Evolutionary conservation across 306 rosid species (phyloP).

Genomic region (Morella rubra): DNA sequence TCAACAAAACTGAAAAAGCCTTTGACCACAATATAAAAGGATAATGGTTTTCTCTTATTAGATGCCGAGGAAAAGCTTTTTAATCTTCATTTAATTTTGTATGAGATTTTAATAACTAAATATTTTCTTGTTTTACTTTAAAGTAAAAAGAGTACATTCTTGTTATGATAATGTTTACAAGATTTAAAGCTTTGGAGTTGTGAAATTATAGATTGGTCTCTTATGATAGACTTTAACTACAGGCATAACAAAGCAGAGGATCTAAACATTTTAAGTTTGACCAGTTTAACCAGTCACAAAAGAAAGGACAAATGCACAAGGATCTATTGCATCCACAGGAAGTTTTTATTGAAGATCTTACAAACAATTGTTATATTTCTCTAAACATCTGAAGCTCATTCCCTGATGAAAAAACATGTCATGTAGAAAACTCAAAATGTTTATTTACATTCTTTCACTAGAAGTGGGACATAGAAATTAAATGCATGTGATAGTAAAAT

Average conservation of each 20-base stretch:
- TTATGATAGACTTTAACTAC: neutral
- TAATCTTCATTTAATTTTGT: neutral
- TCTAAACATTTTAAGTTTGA: neutral
- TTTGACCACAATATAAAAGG: neutral
- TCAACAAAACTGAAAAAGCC: neutral
- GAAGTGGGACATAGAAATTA: neutral
- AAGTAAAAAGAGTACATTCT: neutral
- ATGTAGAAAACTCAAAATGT: neutral
- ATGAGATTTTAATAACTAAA: neutral
- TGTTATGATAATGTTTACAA: neutral
- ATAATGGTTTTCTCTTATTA: neutral
- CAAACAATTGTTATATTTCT: neutral
- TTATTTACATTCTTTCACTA: neutral
- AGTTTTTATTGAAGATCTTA: neutral
- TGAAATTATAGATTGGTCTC: neutral
- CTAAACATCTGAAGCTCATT: conserved; percentile 1
- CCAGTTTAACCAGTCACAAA: neutral
- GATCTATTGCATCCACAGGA: neutral
- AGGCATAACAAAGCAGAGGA: neutral
- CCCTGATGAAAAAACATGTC: neutral
- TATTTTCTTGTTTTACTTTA: neutral
- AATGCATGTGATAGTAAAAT: neutral
- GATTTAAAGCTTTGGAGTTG: neutral
- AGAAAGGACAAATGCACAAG: neutral
- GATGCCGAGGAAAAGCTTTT: neutral